Evolutionary conservation across 2,329 filamentous ascomycete genomes (phyloP).

Genomic region (Plectosphaerella cucumerina): DNA sequence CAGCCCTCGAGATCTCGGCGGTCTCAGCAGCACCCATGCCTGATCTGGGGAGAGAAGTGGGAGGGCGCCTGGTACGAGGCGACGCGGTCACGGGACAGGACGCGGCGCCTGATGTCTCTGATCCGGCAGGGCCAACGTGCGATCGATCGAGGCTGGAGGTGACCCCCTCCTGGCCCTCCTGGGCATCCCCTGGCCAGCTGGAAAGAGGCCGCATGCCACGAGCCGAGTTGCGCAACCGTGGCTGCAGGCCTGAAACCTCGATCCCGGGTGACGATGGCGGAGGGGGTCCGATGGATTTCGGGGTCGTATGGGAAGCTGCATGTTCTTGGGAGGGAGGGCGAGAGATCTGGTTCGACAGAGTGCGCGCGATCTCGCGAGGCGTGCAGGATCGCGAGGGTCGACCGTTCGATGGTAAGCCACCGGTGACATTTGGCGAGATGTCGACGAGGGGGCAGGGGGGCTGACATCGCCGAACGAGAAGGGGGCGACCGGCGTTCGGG

Average conservation of each 20-base stretch:
- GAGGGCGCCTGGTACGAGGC: not conserved
- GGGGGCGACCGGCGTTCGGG: too few species aligned
- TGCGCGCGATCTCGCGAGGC: not conserved
- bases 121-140: not conserved
- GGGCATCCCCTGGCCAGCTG: not conserved
- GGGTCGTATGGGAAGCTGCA: not conserved
- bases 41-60: not conserved
- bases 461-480: too few species aligned
- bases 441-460: too few species aligned
- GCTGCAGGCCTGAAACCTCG: not conserved
- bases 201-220: not conserved
- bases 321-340: not conserved
- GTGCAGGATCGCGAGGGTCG: not conserved
- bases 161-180: not conserved
- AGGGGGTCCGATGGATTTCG: not conserved
- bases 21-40: not conserved
- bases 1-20: not conserved
- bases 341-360: not conserved
- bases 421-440: too few species aligned
- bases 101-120: constrained; percentile 1
- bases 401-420: too few species aligned
- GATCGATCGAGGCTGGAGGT: constrained; percentile 1
- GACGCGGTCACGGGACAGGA: not conserved
- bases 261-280: not conserved
- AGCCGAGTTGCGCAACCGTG: not conserved